These are phyloP conservation scores for Geotrichum reessii DNA, from an alignment of 1,139 yeast species.

Conservation along the genomic window DNA sequence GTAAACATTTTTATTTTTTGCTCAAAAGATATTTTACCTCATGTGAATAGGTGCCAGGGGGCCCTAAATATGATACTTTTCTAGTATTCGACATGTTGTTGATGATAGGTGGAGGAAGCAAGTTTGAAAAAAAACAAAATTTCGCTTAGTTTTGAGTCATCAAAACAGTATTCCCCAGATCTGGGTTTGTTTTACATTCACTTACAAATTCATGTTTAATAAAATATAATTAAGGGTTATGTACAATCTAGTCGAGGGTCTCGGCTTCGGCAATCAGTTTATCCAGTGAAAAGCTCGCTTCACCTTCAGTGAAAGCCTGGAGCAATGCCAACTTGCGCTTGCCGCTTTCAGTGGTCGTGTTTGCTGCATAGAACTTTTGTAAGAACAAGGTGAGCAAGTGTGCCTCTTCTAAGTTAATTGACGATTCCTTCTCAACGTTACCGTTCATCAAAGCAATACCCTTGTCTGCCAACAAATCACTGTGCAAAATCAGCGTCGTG, in stretches of 20 bases:
- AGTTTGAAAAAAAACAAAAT: not conserved
- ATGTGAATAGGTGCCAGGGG: slow-evolving; percentile 86
- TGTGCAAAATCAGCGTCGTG: slow-evolving; percentile 83
- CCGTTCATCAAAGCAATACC: slow-evolving; percentile 84
- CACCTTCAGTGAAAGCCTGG: slow-evolving; percentile 64
- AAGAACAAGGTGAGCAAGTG: slow-evolving; percentile 71
- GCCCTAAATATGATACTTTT: slow-evolving; percentile 71
- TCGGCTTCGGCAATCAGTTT: slow-evolving; percentile 65
- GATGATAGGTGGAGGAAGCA: not conserved
- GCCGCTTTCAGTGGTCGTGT: slow-evolving; percentile 39
- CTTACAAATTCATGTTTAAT: not conserved
- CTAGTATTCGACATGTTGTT: not conserved
- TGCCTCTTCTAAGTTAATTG: slow-evolving; percentile 60
- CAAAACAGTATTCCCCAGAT: not conserved
- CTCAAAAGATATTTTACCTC: slow-evolving; percentile 47
- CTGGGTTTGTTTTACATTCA: not conserved
- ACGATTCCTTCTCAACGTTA: slow-evolving; percentile 63
- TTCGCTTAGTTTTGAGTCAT: not conserved
- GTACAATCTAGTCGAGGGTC: slow-evolving; percentile 46
- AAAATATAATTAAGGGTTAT: not conserved
- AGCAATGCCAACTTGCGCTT: slow-evolving; percentile 52
- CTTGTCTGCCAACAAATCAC: slow-evolving; percentile 60
- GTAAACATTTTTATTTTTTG: not conserved
- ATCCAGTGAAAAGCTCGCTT: slow-evolving; percentile 57
- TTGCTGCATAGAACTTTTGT: slow-evolving; percentile 83